phyloP scores from a whole-genome alignment of 2,329 filamentous ascomycete species.

The Chrysoporthe cubensis region DNA sequence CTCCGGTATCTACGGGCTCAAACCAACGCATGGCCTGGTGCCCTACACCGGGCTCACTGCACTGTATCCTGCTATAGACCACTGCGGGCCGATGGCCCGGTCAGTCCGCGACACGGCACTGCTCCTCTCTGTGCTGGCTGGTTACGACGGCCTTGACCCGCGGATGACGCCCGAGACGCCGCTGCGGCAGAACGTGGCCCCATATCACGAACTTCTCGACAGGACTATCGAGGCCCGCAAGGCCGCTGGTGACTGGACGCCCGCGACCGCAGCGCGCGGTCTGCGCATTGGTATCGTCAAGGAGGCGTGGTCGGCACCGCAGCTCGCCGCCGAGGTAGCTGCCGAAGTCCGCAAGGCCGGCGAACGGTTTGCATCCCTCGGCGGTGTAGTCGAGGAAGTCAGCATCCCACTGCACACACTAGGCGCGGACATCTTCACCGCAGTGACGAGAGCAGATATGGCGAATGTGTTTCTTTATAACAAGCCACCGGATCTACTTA shows the following conservation, averaged over 20 bases:
- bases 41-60: constrained; percentile 53
- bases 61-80: constrained; percentile 47
- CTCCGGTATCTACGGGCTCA: constrained; percentile 48
- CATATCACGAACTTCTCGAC: constrained; percentile 39
- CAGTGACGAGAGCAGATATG: constrained; percentile 40
- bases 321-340: constrained; percentile 44
- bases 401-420: constrained; percentile 51
- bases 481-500: constrained; percentile 38
- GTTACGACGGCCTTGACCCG: constrained; percentile 53
- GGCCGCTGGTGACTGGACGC: constrained; percentile 32
- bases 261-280: constrained; percentile 39
- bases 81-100: constrained; percentile 49
- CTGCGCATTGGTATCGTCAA: constrained; percentile 51
- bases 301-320: constrained; percentile 46
- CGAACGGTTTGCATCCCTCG: constrained; percentile 43
- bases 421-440: constrained; percentile 54
- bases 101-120: constrained; percentile 47
- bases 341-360: constrained; percentile 42
- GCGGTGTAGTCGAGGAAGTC: constrained; percentile 49
- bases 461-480: constrained; percentile 37
- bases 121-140: constrained; percentile 47
- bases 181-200: constrained; percentile 37
- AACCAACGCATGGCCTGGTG: constrained; percentile 53
- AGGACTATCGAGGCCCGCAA: constrained; percentile 30
- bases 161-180: constrained; percentile 45